phyloP scores from a whole-genome alignment of 2,329 filamentous ascomycete genomes.

The Rutstroemia sp. region DNA sequence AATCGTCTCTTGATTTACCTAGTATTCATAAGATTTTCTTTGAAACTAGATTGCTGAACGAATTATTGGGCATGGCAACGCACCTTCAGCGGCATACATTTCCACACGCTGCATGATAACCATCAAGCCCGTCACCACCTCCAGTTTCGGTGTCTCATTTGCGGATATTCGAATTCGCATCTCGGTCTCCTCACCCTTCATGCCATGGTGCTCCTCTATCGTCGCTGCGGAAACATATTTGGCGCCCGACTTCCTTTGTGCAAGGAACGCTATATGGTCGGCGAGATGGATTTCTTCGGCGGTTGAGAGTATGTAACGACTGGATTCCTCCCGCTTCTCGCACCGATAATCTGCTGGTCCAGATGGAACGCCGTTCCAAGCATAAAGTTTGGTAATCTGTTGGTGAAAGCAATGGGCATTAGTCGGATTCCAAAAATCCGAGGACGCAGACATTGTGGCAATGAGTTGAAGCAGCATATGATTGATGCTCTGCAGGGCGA shows the following conservation, averaged over 20 bases:
- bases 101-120: slow-evolving; percentile 1
- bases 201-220: slow-evolving; percentile 12
- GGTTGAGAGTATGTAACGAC: background rate
- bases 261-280: slow-evolving; percentile 21
- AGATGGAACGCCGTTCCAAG: background rate
- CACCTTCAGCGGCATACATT: slow-evolving; percentile 9
- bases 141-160: slow-evolving; percentile 12
- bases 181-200: background rate
- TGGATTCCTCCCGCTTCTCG: background rate
- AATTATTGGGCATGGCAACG: no score
- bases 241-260: slow-evolving; percentile 7
- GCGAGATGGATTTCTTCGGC: slow-evolving; percentile 20
- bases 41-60: no score
- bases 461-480: no score
- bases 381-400: no score
- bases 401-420: no score
- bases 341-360: slow-evolving; percentile 2
- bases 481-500: no score
- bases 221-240: slow-evolving; percentile 17
- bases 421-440: no score
- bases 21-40: no score
- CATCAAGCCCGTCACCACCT: background rate
- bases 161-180: slow-evolving; percentile 19
- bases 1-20: no score
- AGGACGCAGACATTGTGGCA: no score